phyloP scores from a whole-genome alignment of 2,329 filamentous ascomycete species.

The Epichloe sibirici region DNA sequence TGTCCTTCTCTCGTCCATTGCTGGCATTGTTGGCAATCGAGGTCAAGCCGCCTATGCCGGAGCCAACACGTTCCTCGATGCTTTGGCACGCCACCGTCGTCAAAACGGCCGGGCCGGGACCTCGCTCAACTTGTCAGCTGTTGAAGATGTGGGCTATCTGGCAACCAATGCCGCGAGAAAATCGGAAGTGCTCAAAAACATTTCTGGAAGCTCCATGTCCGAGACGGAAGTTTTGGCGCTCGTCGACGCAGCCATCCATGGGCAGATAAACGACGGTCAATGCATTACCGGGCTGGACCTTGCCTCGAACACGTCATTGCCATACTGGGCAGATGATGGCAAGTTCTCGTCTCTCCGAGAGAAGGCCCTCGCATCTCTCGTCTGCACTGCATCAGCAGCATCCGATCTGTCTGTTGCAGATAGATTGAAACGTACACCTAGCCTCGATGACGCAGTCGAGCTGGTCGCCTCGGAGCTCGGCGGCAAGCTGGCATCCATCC shows the following conservation, averaged over 20 bases:
- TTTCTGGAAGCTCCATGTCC: slow-evolving; percentile 34
- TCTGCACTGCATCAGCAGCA: background rate
- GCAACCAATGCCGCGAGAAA: slow-evolving; percentile 25
- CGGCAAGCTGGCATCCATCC: slow-evolving; percentile 23
- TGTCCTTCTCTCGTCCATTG: slow-evolving; percentile 38
- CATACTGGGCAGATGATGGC: slow-evolving; percentile 42
- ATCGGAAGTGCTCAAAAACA: slow-evolving; percentile 34
- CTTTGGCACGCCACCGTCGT: slow-evolving; percentile 23
- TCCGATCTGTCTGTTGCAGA: slow-evolving; percentile 9
- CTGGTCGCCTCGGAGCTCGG: slow-evolving; percentile 13
- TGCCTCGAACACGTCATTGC: slow-evolving; percentile 15
- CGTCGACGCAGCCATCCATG: slow-evolving; percentile 36
- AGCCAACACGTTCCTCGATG: slow-evolving; percentile 32
- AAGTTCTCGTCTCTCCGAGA: slow-evolving; percentile 40
- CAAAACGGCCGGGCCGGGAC: slow-evolving; percentile 29
- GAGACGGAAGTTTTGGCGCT: slow-evolving; percentile 43
- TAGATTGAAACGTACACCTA: slow-evolving; percentile 7
- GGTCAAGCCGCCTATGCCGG: slow-evolving; percentile 42
- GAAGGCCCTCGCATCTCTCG: slow-evolving; percentile 15
- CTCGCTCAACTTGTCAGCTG: slow-evolving; percentile 39
- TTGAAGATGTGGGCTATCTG: slow-evolving; percentile 38
- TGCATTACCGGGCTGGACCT: slow-evolving; percentile 43
- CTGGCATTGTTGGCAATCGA: slow-evolving; percentile 36
- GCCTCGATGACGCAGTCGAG: slow-evolving; percentile 12
- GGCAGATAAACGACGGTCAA: slow-evolving; percentile 30